Evolutionary conservation across 306 rosid species (phyloP).

Genomic region (Citrullus amarus): DNA sequence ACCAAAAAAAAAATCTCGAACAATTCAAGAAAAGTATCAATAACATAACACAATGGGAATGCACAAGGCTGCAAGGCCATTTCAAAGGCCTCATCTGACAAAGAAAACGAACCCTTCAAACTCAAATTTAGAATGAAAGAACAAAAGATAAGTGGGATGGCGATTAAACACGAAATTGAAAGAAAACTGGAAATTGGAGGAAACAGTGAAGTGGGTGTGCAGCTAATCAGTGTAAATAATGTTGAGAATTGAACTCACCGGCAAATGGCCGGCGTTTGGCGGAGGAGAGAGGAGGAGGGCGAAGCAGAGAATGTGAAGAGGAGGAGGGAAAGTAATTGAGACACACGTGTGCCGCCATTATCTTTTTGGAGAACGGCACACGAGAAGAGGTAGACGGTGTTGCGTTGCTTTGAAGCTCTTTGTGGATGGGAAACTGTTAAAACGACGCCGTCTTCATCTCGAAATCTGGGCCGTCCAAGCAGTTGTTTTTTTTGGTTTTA

Average conservation of each 20-base stretch:
- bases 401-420: background rate
- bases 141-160: background rate
- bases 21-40: background rate
- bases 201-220: background rate
- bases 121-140: background rate
- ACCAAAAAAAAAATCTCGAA: background rate
- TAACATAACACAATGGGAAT: background rate
- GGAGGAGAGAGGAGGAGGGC: slow-evolving; percentile 27
- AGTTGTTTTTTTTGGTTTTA: no score
- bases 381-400: no score
- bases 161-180: background rate
- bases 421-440: background rate
- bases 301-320: slow-evolving; percentile 28
- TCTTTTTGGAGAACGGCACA: slow-evolving; percentile 5
- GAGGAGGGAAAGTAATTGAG: slow-evolving; percentile 27
- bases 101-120: background rate
- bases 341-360: slow-evolving; percentile 40
- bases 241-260: slow-evolving; percentile 24
- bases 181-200: background rate
- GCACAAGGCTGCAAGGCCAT: background rate
- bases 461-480: no score
- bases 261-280: slow-evolving; percentile 34
- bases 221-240: background rate
- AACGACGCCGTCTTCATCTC: background rate
- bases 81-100: background rate